Evolutionary conservation across 441 rosid species (phyloP).

Genomic region (Melastoma candidum): DNA sequence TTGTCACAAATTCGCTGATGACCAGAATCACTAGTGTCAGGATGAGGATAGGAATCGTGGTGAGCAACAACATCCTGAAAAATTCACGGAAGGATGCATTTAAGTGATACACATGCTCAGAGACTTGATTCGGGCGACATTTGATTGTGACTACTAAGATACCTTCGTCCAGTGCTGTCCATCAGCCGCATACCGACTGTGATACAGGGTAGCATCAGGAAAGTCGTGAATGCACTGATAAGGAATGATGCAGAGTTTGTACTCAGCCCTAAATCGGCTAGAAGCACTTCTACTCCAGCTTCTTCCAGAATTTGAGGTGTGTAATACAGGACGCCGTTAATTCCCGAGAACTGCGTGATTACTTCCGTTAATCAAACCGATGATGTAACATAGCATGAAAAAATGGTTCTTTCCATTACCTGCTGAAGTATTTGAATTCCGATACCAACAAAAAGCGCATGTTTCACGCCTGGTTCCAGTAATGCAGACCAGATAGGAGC

Average conservation of each 20-base stretch:
- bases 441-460: conserved; percentile 51
- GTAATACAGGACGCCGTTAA: conserved; percentile 72
- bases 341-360: conserved; percentile 51
- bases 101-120: too few relatives aligned
- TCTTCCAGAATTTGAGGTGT: conserved; percentile 75
- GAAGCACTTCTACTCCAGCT: conserved; percentile 63
- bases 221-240: conserved; percentile 59
- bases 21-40: conserved; percentile 8
- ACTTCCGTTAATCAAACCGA: neutral
- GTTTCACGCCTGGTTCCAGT: conserved; percentile 61
- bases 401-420: conserved; percentile 21
- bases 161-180: conserved; percentile 76
- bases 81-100: too few relatives aligned
- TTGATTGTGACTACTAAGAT: neutral
- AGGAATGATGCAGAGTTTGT: conserved; percentile 65
- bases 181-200: conserved; percentile 65
- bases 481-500: conserved; percentile 59
- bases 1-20: conserved; percentile 7
- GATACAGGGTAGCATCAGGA: conserved; percentile 70
- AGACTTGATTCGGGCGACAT: too few relatives aligned
- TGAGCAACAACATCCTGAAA: conserved; percentile 9
- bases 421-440: conserved; percentile 72
- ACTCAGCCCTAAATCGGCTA: conserved; percentile 40
- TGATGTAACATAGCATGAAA: neutral
- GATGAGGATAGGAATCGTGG: conserved; percentile 7